These are phyloP conservation scores for Catharanthus roseus DNA, from an alignment of 257 asterid genomes.

Conservation along the genomic window DNA sequence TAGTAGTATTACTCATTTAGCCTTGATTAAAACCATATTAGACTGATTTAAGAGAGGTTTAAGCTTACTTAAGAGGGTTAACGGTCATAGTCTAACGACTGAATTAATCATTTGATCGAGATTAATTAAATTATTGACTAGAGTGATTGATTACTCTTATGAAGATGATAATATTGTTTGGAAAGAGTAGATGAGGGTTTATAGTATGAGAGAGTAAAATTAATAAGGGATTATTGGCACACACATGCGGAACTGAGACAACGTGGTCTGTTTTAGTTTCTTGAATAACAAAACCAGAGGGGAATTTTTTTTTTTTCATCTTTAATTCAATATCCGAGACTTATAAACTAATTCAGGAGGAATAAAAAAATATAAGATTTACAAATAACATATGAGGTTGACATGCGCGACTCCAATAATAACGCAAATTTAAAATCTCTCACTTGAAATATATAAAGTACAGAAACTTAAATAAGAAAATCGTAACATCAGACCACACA, in stretches of 20 bases:
- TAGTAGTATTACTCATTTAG: too few species aligned
- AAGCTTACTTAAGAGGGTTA: constrained; percentile 19
- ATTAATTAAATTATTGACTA: too few species aligned
- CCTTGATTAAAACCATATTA: constrained; percentile 21
- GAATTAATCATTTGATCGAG: constrained; percentile 27
- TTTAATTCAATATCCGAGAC: too few species aligned
- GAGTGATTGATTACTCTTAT: constrained; percentile 15
- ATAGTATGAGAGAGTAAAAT: background rate
- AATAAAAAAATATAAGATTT: too few species aligned
- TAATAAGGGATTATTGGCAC: background rate
- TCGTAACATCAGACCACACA: too few species aligned
- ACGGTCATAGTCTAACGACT: constrained; percentile 24
- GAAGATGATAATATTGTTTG: constrained; percentile 23
- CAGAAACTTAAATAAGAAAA: too few species aligned
- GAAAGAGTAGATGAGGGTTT: constrained; percentile 5
- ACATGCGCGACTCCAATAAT: too few species aligned
- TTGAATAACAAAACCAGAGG: background rate
- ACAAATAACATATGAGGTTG: too few species aligned
- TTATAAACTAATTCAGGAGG: too few species aligned
- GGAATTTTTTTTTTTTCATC: too few species aligned
- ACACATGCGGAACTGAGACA: constrained; percentile 34
- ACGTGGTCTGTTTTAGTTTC: constrained; percentile 38
- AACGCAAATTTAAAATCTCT: too few species aligned
- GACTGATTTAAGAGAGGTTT: constrained; percentile 15
- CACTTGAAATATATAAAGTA: too few species aligned